Conservation (phyloP, 768 basidiomycete species). For the Boletus edulis region DNA sequence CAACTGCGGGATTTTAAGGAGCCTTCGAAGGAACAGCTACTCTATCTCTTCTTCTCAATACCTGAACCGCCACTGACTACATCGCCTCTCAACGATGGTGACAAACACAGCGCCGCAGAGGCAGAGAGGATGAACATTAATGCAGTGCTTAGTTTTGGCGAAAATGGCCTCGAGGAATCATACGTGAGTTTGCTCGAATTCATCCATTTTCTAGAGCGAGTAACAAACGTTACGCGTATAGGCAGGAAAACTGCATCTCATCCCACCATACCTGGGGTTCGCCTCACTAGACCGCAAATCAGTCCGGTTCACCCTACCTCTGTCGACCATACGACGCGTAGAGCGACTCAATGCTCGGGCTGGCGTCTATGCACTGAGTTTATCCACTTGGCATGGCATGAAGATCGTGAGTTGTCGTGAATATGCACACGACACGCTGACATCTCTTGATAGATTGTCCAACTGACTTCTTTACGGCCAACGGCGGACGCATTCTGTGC, state of each 20-base stretch:
- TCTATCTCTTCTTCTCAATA: slow-evolving; percentile 84
- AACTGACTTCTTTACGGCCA: slow-evolving; percentile 89
- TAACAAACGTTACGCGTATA: slow-evolving; percentile 28
- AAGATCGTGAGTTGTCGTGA: slow-evolving; percentile 62
- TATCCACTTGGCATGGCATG: slow-evolving; percentile 92
- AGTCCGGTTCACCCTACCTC: slow-evolving; percentile 85
- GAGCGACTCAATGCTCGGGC: slow-evolving; percentile 91
- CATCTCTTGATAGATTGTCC: slow-evolving; percentile 62
- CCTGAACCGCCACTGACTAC: slow-evolving; percentile 40
- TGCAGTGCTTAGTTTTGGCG: slow-evolving; percentile 78
- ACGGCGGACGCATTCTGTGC: slow-evolving; percentile 93
- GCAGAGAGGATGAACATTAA: slow-evolving; percentile 82
- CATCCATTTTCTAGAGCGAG: not conserved
- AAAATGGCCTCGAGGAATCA: slow-evolving; percentile 82
- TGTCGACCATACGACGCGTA: slow-evolving; percentile 90
- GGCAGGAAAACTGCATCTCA: slow-evolving; percentile 89
- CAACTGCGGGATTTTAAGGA: slow-evolving; percentile 92
- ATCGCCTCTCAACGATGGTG: slow-evolving; percentile 16
- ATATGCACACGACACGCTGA: slow-evolving; percentile 2
- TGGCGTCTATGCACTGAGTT: slow-evolving; percentile 93
- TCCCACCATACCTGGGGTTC: slow-evolving; percentile 90
- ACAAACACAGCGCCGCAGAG: slow-evolving; percentile 35
- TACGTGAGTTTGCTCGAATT: slow-evolving; percentile 61
- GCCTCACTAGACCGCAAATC: slow-evolving; percentile 89
- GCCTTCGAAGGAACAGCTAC: slow-evolving; percentile 83